These are phyloP conservation scores for Spizellomyces sp. DNA, from an alignment of 192 early-diverging fungal species.

Conservation along the genomic window DNA sequence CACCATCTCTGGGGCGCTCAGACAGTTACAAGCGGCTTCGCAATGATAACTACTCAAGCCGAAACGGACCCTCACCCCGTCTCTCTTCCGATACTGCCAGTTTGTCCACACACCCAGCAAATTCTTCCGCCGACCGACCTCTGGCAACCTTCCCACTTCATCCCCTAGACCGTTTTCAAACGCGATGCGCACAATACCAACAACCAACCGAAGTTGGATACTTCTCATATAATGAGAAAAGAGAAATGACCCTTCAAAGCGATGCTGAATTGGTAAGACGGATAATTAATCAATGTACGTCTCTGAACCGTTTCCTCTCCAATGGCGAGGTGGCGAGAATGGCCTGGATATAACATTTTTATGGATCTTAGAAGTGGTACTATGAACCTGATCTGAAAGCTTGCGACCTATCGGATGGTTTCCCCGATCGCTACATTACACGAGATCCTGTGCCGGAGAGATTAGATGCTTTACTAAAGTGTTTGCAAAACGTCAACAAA, in stretches of 20 bases:
- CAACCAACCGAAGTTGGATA: constrained; percentile 44
- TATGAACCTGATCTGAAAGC: constrained; percentile 16
- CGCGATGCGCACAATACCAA: constrained; percentile 30
- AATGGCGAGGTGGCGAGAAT: neutral
- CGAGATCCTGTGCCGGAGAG: constrained; percentile 71
- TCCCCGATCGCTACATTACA: constrained; percentile 64
- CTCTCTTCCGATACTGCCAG: no score
- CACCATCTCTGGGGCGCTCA: no score
- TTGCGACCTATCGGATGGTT: constrained; percentile 59
- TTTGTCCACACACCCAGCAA: no score
- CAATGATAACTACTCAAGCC: no score
- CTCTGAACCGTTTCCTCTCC: neutral
- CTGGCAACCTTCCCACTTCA: constrained; percentile 2
- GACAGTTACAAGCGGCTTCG: no score
- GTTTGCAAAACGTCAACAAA: constrained; percentile 22
- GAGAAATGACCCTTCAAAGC: constrained; percentile 21
- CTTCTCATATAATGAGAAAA: constrained; percentile 40
- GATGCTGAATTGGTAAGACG: constrained; percentile 29
- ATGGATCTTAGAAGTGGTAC: constrained; percentile 17
- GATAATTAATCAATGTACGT: neutral
- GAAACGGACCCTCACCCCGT: no score
- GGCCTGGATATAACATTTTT: neutral
- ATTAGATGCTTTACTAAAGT: constrained; percentile 77
- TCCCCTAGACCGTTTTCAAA: constrained; percentile 25
- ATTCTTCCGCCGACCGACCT: neutral